Base-by-base conservation (phyloP, 352 stramenopile species). In the Pythium oligandrum region DNA sequence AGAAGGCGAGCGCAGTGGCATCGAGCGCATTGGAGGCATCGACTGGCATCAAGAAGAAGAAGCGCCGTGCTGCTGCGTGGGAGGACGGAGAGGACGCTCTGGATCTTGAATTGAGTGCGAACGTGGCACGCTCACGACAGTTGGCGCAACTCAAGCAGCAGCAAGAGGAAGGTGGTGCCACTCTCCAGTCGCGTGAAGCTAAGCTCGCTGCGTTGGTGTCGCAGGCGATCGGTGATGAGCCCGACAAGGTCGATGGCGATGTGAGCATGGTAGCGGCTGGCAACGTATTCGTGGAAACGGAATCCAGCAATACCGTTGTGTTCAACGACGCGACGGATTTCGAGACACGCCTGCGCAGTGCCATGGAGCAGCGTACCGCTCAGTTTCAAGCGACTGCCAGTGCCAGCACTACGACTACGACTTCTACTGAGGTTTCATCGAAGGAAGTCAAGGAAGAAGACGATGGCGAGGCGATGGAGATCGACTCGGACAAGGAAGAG, bases 311-410 rank as follows among this genome's bases (percentile, higher is more conserved):
- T 11, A 86, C 63, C 0, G 79, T 92, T 2, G 81, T 93, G 33
- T 93, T 92, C 47, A 91, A 88, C 44, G 74, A 95, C n/a, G 78
- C 82, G 42, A 92, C 80, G 1, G 82, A 93, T 61, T 94, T 94
- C 48, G 78, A 91, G 48, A 86, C 77, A 17, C 68, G 82, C 1
- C 58, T 95, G 44, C 75, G 74, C 4, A 86, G 79, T 36, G 82
- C 83, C 4, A 90, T 93, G 70, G 71, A 93, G 53, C 78, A 87
- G 55, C 75, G 79, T 26, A 73, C 68, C 1, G 68, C 67, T 38
- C 68, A 83, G 48, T 85, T 85, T 40, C 68, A 82, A 31, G 58
- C 44, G 4, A 44, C 44, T 38, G 49, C 55, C 5, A 57, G 48
- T 37, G 43, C 6, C 26, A 40, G 34, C 10, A 42, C 32, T 10